A percentile compares a stretch with the other conserved stretches of the same genome.
Conservation (phyloP, 495 filamentous ascomycete species). For the Lepidopterella palustris region DNA sequence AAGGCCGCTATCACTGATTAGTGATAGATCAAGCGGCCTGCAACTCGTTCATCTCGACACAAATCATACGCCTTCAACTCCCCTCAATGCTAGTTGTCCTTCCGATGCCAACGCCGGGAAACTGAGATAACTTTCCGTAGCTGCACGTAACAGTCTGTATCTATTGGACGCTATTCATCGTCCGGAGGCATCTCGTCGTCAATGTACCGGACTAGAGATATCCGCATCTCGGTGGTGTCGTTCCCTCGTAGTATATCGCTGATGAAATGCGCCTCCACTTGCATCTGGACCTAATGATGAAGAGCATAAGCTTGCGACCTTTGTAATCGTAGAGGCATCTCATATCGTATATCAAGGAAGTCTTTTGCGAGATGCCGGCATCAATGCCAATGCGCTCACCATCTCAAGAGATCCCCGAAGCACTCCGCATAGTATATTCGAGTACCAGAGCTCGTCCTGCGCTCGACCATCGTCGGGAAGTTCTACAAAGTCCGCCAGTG, state of each 20-base stretch:
- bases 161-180: slow-evolving; percentile 68
- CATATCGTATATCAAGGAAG: slow-evolving; percentile 1
- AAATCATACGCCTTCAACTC: background rate
- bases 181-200: slow-evolving; percentile 97
- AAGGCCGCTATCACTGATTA: too few relatives aligned
- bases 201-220: slow-evolving; percentile 87
- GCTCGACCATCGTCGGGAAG: slow-evolving; percentile 91
- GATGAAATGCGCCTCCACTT: slow-evolving; percentile 94
- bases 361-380: background rate
- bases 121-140: background rate
- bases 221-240: slow-evolving; percentile 94
- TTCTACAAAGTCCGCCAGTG: slow-evolving; percentile 94
- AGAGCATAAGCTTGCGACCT: too few relatives aligned
- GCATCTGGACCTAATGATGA: slow-evolving; percentile 76
- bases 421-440: slow-evolving; percentile 92
- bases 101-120: background rate
- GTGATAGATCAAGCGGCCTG: too few relatives aligned
- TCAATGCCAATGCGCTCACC: slow-evolving; percentile 44
- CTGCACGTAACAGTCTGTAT: background rate
- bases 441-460: slow-evolving; percentile 97
- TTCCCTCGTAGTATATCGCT: slow-evolving; percentile 91
- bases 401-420: slow-evolving; percentile 89
- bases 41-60: too few relatives aligned
- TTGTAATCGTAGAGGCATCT: background rate
- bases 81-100: background rate